These are phyloP conservation scores for Solanum megistacrolobum DNA, from an alignment of 257 asterid genomes.

Conservation along the genomic window DNA sequence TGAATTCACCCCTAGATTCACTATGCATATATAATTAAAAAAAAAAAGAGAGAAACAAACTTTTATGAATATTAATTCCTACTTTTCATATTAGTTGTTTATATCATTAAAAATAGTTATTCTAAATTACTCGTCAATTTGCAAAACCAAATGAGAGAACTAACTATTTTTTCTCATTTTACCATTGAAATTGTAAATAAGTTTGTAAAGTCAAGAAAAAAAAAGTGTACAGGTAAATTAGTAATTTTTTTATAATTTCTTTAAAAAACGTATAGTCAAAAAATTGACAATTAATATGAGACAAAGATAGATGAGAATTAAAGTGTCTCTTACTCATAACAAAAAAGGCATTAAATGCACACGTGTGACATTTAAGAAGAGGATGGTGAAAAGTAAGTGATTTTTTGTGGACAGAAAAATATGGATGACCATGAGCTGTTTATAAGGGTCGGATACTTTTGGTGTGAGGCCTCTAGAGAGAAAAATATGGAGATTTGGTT, in stretches of 20 bases:
- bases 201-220: no score
- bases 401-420: neutral
- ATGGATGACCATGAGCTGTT: neutral
- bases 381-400: neutral
- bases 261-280: no score
- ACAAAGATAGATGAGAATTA: no score
- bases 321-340: no score
- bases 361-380: neutral
- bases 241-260: neutral
- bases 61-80: neutral
- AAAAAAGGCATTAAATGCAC: neutral
- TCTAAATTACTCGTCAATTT: neutral
- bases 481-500: neutral
- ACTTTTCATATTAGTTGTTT: neutral
- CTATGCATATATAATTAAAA: no score
- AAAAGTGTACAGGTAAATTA: no score
- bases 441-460: neutral
- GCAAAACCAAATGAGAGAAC: neutral
- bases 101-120: neutral
- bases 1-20: no score
- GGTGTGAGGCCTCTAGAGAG: neutral
- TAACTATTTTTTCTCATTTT: neutral
- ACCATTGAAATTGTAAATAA: neutral
- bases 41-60: neutral
- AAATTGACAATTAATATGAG: neutral